Evolutionary conservation across 495 filamentous ascomycete genomes (phyloP).

Genomic region (Podospora appendiculata): DNA sequence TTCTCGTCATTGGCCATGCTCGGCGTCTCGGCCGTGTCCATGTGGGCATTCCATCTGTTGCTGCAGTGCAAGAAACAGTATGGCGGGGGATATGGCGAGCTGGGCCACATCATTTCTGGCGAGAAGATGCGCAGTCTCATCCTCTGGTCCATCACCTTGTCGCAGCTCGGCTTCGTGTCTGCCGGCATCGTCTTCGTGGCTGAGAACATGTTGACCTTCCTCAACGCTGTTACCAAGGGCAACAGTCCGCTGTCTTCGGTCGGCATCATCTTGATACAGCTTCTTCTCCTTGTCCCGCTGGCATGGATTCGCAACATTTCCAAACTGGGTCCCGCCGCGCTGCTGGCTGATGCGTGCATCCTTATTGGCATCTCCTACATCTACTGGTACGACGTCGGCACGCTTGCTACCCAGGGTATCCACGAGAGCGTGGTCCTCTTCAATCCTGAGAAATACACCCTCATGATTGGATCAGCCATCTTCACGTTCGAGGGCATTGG

Average conservation of each 20-base stretch:
- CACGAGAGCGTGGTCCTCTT: conserved; percentile 48
- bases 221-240: conserved; percentile 41
- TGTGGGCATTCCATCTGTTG: conserved; percentile 57
- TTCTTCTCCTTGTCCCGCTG: conserved; percentile 49
- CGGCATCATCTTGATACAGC: conserved; percentile 47
- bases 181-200: conserved; percentile 60
- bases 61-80: conserved; percentile 44
- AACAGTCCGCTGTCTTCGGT: conserved; percentile 33
- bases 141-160: conserved; percentile 53
- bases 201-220: conserved; percentile 52
- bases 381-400: conserved; percentile 52
- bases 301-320: conserved; percentile 57
- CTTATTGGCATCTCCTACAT: conserved; percentile 56
- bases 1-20: conserved; percentile 56
- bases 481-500: conserved; percentile 66
- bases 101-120: conserved; percentile 49
- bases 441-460: conserved; percentile 52
- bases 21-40: conserved; percentile 45
- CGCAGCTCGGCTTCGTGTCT: conserved; percentile 61
- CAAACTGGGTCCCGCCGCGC: conserved; percentile 51
- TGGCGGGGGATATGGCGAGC: conserved; percentile 55
- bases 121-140: conserved; percentile 43
- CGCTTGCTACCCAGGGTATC: conserved; percentile 36
- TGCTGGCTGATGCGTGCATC: conserved; percentile 57
- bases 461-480: conserved; percentile 56